phyloP scores from a whole-genome alignment of 2,329 filamentous ascomycete genomes.

The Fusarium udum region DNA sequence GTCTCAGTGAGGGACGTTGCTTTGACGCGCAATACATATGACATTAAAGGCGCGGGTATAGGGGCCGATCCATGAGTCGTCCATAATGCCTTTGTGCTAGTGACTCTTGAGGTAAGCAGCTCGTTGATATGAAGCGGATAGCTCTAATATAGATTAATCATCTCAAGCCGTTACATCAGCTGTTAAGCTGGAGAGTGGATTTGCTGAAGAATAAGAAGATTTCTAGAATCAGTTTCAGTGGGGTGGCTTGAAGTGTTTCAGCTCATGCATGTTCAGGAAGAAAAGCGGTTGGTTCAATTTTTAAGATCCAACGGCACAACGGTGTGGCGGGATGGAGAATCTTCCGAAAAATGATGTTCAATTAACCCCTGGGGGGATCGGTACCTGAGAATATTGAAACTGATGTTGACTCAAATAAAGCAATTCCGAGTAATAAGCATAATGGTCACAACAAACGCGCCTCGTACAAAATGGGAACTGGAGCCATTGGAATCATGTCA shows the following conservation, averaged over 20 bases:
- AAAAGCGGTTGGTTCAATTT: slow-evolving; percentile 35
- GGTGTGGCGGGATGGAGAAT: slow-evolving; percentile 37
- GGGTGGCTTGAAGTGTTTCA: slow-evolving; percentile 40
- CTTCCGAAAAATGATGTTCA: slow-evolving; percentile 32
- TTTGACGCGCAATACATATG: slow-evolving; percentile 10
- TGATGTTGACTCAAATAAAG: neutral
- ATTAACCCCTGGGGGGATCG: neutral
- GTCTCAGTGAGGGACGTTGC: slow-evolving; percentile 21
- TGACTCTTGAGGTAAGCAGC: neutral
- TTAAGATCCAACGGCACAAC: slow-evolving; percentile 34
- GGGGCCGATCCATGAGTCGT: neutral
- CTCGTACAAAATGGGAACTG: neutral
- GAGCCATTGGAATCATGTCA: neutral
- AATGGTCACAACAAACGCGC: neutral
- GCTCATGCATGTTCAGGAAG: slow-evolving; percentile 25
- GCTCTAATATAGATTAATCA: neutral
- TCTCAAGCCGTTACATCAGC: slow-evolving; percentile 6
- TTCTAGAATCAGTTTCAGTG: slow-evolving; percentile 42
- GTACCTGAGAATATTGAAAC: neutral
- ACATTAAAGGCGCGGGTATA: slow-evolving; percentile 10
- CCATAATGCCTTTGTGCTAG: neutral
- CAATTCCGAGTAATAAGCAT: neutral
- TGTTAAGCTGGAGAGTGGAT: slow-evolving; percentile 27
- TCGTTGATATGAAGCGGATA: neutral
- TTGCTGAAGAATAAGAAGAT: slow-evolving; percentile 38